Percentiles rank a stretch among this genome's conserved stretches.
Conservation (phyloP, 306 rosid species). For the Acacia confusa region DNA sequence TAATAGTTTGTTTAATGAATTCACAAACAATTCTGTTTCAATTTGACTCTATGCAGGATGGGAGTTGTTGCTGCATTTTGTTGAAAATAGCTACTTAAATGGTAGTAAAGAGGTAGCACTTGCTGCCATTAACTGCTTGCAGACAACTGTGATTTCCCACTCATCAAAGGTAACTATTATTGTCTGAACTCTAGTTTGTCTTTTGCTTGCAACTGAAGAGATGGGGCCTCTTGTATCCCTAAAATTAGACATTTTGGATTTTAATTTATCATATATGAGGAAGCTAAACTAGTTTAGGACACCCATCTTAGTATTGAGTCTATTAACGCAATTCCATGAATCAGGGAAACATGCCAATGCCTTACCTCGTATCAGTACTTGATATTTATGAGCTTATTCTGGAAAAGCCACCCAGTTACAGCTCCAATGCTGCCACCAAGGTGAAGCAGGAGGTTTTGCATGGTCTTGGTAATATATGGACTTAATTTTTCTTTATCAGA, state of each 20-base stretch:
- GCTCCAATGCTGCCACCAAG: constrained; percentile 64
- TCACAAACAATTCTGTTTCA: constrained; percentile 27
- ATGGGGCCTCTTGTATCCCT: constrained; percentile 1
- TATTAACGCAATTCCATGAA: constrained; percentile 42
- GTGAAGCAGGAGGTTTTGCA: constrained; percentile 95
- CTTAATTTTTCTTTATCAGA: constrained; percentile 18
- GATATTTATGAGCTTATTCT: constrained; percentile 77
- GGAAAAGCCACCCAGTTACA: constrained; percentile 65
- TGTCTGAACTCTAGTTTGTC: constrained; percentile 6
- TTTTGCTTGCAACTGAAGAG: constrained; percentile 32
- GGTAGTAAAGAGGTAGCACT: constrained; percentile 97
- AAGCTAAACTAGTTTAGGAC: constrained; percentile 28
- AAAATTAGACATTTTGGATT: constrained; percentile 23
- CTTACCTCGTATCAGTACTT: constrained; percentile 78
- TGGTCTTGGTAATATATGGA: constrained; percentile 77
- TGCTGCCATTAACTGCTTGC: constrained; percentile 91
- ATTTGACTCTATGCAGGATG: constrained; percentile 65
- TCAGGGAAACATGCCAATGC: constrained; percentile 87
- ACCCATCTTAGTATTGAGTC: constrained; percentile 9
- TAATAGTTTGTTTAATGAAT: constrained; percentile 29
- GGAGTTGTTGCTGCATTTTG: constrained; percentile 87
- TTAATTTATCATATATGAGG: constrained; percentile 25
- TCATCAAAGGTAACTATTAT: constrained; percentile 70
- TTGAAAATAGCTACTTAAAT: constrained; percentile 72
- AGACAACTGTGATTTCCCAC: constrained; percentile 83